Evolutionary conservation across 805 yeast genomes (phyloP).

Genomic region (Priceomyces carsonii): DNA sequence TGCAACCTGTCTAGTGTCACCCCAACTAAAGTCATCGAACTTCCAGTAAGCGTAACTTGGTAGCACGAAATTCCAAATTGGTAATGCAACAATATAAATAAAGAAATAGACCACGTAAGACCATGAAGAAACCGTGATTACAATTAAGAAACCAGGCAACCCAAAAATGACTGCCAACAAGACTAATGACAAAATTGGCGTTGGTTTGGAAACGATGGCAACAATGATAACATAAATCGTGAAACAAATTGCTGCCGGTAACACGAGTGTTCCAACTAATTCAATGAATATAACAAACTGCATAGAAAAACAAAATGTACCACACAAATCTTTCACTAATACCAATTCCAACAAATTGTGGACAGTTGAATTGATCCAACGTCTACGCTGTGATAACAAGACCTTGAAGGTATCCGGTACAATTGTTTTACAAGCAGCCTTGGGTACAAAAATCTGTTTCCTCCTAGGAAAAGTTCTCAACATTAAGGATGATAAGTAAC

Average conservation of each 20-base stretch:
- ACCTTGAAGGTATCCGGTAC: slow-evolving; percentile 84
- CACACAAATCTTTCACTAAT: slow-evolving; percentile 83
- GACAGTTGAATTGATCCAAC: slow-evolving; percentile 95
- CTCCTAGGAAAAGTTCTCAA: slow-evolving; percentile 86
- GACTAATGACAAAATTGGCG: slow-evolving; percentile 75
- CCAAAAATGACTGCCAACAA: slow-evolving; percentile 81
- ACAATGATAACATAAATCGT: slow-evolving; percentile 75
- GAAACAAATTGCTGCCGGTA: slow-evolving; percentile 85
- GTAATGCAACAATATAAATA: slow-evolving; percentile 75
- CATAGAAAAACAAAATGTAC: slow-evolving; percentile 94
- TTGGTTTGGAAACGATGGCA: slow-evolving; percentile 71
- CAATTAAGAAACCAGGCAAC: slow-evolving; percentile 78
- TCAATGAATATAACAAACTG: slow-evolving; percentile 86
- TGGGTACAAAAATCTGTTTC: slow-evolving; percentile 82
- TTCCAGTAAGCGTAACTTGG: slow-evolving; percentile 92
- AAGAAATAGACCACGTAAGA: slow-evolving; percentile 78
- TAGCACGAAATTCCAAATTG: slow-evolving; percentile 90
- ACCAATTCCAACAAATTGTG: slow-evolving; percentile 89
- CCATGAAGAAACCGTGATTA: slow-evolving; percentile 74
- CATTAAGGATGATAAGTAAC: slow-evolving; percentile 83
- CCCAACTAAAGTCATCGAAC: slow-evolving; percentile 96
- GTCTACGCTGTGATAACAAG: slow-evolving; percentile 86
- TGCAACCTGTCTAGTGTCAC: slow-evolving; percentile 82
- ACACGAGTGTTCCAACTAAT: slow-evolving; percentile 80
- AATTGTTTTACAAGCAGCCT: slow-evolving; percentile 88